Percentiles rank a stretch among this genome's conserved stretches.
These are phyloP conservation scores for Chytriomyces hyalinus DNA, from an alignment of 192 early-diverging fungal genomes.

Conservation along the genomic window DNA sequence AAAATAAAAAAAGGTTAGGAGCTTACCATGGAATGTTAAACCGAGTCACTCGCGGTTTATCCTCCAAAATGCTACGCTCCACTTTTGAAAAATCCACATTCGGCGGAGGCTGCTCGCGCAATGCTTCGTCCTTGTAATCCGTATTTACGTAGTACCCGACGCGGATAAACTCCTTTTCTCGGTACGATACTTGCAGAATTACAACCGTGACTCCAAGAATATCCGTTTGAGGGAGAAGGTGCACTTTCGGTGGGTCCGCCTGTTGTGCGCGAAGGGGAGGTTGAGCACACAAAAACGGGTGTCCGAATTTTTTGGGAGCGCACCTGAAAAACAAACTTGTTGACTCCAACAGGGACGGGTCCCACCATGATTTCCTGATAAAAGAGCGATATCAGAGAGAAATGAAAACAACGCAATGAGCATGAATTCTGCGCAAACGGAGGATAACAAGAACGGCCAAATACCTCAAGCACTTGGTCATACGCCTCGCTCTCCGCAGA, in stretches of 20 bases:
- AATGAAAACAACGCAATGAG: too few species aligned
- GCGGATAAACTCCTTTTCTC: constrained; percentile 90
- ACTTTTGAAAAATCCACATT: constrained; percentile 74
- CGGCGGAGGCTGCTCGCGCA: constrained; percentile 80
- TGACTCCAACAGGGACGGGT: constrained; percentile 92
- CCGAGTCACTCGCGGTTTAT: constrained; percentile 91
- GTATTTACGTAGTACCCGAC: constrained; percentile 99
- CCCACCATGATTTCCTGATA: constrained; percentile 83
- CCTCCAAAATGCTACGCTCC: constrained; percentile 84
- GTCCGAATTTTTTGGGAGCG: neutral
- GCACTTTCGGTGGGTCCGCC: constrained; percentile 64
- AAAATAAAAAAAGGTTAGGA: neutral
- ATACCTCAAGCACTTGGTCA: constrained; percentile 88
- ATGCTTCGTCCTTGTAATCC: constrained; percentile 84
- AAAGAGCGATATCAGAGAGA: too few species aligned
- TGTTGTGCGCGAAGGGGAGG: constrained; percentile 68
- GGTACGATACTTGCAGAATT: constrained; percentile 87
- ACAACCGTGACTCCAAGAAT: constrained; percentile 90
- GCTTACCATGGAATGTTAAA: constrained; percentile 67
- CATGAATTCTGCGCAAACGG: too few species aligned
- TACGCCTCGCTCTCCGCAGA: constrained; percentile 79
- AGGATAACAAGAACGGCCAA: too few species aligned
- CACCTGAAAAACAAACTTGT: constrained; percentile 93
- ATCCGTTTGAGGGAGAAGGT: constrained; percentile 78
- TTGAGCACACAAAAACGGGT: neutral